phyloP scores from a whole-genome alignment of 495 filamentous ascomycete species.

The Lophiotrema nucula region DNA sequence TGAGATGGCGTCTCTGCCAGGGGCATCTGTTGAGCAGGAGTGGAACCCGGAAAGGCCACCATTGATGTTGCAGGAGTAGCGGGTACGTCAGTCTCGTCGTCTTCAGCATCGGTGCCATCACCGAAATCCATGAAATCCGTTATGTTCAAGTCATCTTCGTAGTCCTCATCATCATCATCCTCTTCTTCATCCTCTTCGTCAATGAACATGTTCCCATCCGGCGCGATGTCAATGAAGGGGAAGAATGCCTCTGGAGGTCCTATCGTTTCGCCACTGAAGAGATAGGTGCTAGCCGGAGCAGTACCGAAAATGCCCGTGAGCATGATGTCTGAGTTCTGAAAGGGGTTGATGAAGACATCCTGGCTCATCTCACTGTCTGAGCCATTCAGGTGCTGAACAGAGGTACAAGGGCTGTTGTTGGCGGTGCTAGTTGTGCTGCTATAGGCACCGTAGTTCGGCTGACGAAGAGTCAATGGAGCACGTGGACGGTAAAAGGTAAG shows the following conservation, averaged over 20 bases:
- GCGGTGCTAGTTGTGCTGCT: conserved; percentile 54
- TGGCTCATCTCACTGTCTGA: conserved; percentile 52
- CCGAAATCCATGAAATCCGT: conserved; percentile 73
- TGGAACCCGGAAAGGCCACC: conserved; percentile 24
- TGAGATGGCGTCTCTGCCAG: conserved; percentile 46
- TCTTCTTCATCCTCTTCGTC: conserved; percentile 58
- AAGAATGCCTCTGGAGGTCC: conserved; percentile 78
- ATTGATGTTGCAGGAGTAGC: conserved; percentile 33
- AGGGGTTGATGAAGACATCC: conserved; percentile 46
- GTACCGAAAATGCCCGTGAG: conserved; percentile 57
- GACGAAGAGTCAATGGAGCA: conserved; percentile 23
- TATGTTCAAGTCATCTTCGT: conserved; percentile 62
- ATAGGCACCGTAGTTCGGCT: neutral
- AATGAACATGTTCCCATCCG: conserved; percentile 50
- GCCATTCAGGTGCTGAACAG: conserved; percentile 46
- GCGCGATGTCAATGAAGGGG: conserved; percentile 59
- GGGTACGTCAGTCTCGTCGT: conserved; percentile 34
- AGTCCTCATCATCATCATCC: conserved; percentile 59
- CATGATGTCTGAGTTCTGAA: conserved; percentile 66
- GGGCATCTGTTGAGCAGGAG: conserved; percentile 35
- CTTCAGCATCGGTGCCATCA: conserved; percentile 54
- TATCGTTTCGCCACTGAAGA: conserved; percentile 64
- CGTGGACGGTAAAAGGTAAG: conserved; percentile 60
- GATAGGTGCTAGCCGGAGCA: conserved; percentile 50
- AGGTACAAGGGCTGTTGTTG: conserved; percentile 52